These are phyloP conservation scores for Carallia brachiata DNA, from an alignment of 345 rosid genomes.

Conservation along the genomic window DNA sequence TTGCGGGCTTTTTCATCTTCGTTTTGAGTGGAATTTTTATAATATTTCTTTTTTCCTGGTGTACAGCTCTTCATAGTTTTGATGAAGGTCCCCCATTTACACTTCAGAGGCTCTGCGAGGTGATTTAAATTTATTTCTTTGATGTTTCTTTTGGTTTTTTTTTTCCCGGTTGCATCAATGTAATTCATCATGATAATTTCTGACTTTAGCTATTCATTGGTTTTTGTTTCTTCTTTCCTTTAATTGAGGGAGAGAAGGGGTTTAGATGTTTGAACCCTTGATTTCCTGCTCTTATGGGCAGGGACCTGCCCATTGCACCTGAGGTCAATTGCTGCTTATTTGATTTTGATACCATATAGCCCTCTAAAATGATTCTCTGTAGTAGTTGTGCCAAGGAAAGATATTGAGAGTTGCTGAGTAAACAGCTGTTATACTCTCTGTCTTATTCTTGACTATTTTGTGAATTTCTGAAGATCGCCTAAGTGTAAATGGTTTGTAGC, in stretches of 20 bases:
- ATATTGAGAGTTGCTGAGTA: neutral
- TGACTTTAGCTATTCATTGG: neutral
- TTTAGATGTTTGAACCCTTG: too few species aligned
- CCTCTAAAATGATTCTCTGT: too few species aligned
- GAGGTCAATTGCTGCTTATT: too few species aligned
- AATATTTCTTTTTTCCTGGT: constrained; percentile 13
- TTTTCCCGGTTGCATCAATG: neutral
- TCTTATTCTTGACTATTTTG: neutral
- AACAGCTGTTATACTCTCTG: neutral
- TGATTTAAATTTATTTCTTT: constrained; percentile 23
- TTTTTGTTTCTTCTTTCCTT: too few species aligned
- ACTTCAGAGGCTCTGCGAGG: constrained; percentile 93
- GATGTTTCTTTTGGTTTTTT: neutral
- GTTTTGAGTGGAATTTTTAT: neutral
- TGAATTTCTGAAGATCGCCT: neutral
- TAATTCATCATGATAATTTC: neutral
- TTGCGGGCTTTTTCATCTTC: neutral
- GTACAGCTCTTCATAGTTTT: constrained; percentile 66
- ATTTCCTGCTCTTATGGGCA: too few species aligned
- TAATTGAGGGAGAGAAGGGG: too few species aligned
- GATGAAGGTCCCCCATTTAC: constrained; percentile 95
- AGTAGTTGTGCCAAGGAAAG: too few species aligned
- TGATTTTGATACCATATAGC: too few species aligned
- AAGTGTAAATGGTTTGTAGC: neutral
- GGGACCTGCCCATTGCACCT: too few species aligned